Base-by-base conservation (phyloP, 306 rosid genomes). In the Prinsepia uniflora region DNA sequence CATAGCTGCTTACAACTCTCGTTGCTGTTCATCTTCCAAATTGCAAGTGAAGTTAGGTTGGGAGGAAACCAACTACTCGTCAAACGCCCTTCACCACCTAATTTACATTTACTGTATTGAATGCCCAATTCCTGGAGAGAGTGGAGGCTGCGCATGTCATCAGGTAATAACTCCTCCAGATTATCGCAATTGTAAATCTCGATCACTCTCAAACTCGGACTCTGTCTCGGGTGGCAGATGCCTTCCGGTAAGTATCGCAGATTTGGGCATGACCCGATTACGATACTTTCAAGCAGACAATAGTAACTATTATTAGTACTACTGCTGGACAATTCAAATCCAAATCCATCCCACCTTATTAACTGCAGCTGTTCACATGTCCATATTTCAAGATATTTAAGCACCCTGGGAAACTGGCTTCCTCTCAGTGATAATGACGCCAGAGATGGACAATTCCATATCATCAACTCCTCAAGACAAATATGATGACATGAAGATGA, bases 1-100 rank as follows among this genome's bases (percentile, higher is more conserved):
- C 72, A 34, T 0, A 75, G 24, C 42, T 10, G 19, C 66, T 60
- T 65, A 59, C 17, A 34, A 5, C 40, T 40, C 7, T 65, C 2
- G 36, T 30, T 30, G 36, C 36, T 30, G 36, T 30, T 75, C 57
- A 36, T n/a, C 10, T 61, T n/a, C 3, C 0, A 0, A 14, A 80
- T 67, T 15, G 0, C 0, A 4, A 80, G 78, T 2, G 50, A 19
- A 44, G 80, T 66, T 13, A 80, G 55, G 72, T 72, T 80, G 45
- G 62, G 44, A 10, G 78, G 84, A 60, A 70, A 57, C 36, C 36
- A 30, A 30, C 36, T 30, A 30, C 36, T 30, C 36, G 2, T 30
- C 36, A 3, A 30, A 30, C 36, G 36, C 4, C 36, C 36, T 30
- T 30, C 36, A 30, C 36, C 36, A 2, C 36, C 36, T 30, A 30